phyloP scores from a whole-genome alignment of 1,139 yeast species.

The Kluyveromyces marxianus region DNA sequence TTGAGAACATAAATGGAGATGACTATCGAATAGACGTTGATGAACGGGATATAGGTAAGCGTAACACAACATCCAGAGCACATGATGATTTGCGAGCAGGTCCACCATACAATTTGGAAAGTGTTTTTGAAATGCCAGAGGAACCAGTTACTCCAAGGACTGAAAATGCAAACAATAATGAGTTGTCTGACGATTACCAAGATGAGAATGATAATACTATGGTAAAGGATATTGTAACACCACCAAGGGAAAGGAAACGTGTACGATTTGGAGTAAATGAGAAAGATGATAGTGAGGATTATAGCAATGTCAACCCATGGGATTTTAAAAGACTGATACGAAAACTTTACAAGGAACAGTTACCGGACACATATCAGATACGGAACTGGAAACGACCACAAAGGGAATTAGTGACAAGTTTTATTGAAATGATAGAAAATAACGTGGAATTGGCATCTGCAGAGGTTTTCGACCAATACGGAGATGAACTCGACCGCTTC shows the following conservation, averaged over 20 bases:
- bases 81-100: background rate
- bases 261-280: slow-evolving; percentile 7
- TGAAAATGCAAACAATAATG: background rate
- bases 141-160: background rate
- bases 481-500: slow-evolving; percentile 12
- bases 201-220: background rate
- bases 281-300: slow-evolving; percentile 14
- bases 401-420: slow-evolving; percentile 13
- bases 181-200: background rate
- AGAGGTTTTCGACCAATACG: slow-evolving; percentile 18
- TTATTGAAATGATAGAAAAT: slow-evolving; percentile 21
- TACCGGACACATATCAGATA: slow-evolving; percentile 18
- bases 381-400: slow-evolving; percentile 23
- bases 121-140: background rate
- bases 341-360: slow-evolving; percentile 15
- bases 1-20: slow-evolving; percentile 8
- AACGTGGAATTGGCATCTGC: slow-evolving; percentile 20
- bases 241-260: slow-evolving; percentile 7
- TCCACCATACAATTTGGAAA: background rate
- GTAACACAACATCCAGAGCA: background rate
- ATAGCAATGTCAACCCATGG: slow-evolving; percentile 18
- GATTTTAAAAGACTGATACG: slow-evolving; percentile 21
- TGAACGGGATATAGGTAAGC: background rate
- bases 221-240: slow-evolving; percentile 4
- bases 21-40: slow-evolving; percentile 9